Base-by-base conservation (phyloP, 148 eudicot species). In the Persicaria maculosa region DNA sequence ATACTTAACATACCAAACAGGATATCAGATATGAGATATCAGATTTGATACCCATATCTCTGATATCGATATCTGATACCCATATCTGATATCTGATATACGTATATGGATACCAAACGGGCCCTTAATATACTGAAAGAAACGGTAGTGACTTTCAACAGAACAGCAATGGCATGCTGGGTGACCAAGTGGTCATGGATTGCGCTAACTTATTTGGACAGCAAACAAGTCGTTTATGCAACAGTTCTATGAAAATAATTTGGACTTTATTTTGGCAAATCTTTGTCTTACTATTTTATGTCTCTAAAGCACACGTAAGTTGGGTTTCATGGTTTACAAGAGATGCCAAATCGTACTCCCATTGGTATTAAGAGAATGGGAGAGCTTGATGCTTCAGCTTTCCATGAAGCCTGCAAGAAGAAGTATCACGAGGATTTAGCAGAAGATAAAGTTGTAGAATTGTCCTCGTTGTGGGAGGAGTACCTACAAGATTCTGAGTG, bases 291-390 rank as follows among this genome's bases (percentile, higher is more conserved):
- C 15, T 48, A 5, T 65, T 15, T 25, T 25, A 17, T 17, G 44
- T 17, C 15, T 36, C 31, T 74, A 16, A 48, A 57, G 72, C 47
- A 50, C 50, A 20, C 59, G 19, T 14, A 43, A 25, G 55, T 74
- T 77, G 58, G 44, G 52, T 79, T 85, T 45, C 54, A 95, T 97
- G 90, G 88, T 55, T 85, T 92, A 79, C 85, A 89, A 80, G 97
- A 95, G 0, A 65, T 85, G 71, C 61, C 96, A 74, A 85, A 50
- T 74, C 79, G 72, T 73, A 83, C 76, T 67, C 45, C 70, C 75
- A 85, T 95, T 75, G 86, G 90, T 72, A 82, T 95, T 15, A 95
- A 88, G 87, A 90, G 98, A 76, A 87, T 95, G 97, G 98, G 98
- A 64, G 97, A 95, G 84, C 88, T 95, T 36, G 93, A 92, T 74